phyloP scores from a whole-genome alignment of 2,329 filamentous ascomycete genomes.

The Cytospora piceae region DNA sequence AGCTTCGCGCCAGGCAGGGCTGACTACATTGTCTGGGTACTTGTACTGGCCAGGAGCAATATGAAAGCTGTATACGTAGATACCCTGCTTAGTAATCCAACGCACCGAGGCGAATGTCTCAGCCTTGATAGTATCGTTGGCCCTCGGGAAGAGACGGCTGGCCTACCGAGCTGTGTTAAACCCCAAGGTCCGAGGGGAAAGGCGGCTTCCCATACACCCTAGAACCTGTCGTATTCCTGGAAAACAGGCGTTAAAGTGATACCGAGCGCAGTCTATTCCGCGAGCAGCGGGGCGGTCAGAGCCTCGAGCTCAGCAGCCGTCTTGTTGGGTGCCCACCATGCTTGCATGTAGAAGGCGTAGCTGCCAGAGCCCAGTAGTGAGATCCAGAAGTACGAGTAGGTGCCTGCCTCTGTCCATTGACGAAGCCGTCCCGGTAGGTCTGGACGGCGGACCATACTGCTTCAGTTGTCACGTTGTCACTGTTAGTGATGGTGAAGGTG shows the following conservation, averaged over 20 bases:
- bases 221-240: slow-evolving; percentile 36
- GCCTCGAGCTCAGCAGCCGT: slow-evolving; percentile 14
- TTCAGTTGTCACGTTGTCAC: slow-evolving; percentile 53
- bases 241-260: slow-evolving; percentile 37
- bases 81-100: slow-evolving; percentile 36
- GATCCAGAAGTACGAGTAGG: slow-evolving; percentile 45
- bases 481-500: slow-evolving; percentile 41
- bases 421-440: slow-evolving; percentile 51
- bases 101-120: slow-evolving; percentile 36
- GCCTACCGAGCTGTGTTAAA: slow-evolving; percentile 45
- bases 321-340: slow-evolving; percentile 26
- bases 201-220: slow-evolving; percentile 36
- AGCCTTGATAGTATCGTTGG: slow-evolving; percentile 34
- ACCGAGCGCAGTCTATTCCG: slow-evolving; percentile 47
- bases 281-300: slow-evolving; percentile 40
- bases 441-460: slow-evolving; percentile 55
- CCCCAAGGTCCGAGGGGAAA: slow-evolving; percentile 37
- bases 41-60: slow-evolving; percentile 25
- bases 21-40: slow-evolving; percentile 46
- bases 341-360: slow-evolving; percentile 18
- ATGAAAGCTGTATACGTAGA: slow-evolving; percentile 39
- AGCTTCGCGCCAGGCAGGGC: slow-evolving; percentile 53
- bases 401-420: slow-evolving; percentile 53
- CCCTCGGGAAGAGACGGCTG: slow-evolving; percentile 42
- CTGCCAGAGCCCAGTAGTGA: not conserved